A percentile compares a stretch with the other conserved stretches of the same genome.
Evolutionary conservation across 2,329 filamentous ascomycete species (phyloP).

Genomic region (Lojkania enalia): DNA sequence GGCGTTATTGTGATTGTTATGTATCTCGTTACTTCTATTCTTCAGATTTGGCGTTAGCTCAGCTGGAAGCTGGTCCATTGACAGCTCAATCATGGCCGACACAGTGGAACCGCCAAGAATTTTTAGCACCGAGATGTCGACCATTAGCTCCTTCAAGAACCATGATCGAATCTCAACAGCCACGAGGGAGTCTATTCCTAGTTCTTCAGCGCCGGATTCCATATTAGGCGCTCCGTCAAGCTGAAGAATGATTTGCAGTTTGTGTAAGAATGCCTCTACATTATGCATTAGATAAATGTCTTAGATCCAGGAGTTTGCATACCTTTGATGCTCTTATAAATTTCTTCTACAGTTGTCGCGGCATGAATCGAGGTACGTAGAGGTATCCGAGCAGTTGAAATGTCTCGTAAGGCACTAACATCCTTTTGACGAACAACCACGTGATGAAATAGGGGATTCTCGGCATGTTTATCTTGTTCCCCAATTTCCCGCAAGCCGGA

Average conservation of each 20-base stretch:
- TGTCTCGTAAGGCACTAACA: too few relatives aligned
- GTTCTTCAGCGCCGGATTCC: slow-evolving; percentile 18
- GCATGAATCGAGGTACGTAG: too few relatives aligned
- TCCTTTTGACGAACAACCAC: too few relatives aligned
- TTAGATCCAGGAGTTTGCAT: too few relatives aligned
- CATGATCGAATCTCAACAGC: slow-evolving; percentile 49
- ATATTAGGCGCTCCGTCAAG: neutral
- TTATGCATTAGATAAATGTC: too few relatives aligned
- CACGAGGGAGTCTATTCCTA: slow-evolving; percentile 44
- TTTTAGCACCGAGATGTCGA: slow-evolving; percentile 50
- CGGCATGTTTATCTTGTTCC: too few relatives aligned
- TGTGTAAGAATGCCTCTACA: slow-evolving; percentile 2
- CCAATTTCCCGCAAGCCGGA: too few relatives aligned
- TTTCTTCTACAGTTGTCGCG: too few relatives aligned
- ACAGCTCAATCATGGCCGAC: neutral
- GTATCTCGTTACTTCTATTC: neutral
- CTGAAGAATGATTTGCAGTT: slow-evolving; percentile 2
- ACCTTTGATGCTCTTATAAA: too few relatives aligned
- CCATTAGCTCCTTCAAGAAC: slow-evolving; percentile 49
- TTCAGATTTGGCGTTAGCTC: neutral
- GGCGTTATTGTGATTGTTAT: neutral
- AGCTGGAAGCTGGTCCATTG: slow-evolving; percentile 1
- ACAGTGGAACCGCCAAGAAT: slow-evolving; percentile 41
- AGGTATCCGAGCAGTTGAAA: too few relatives aligned
- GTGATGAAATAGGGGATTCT: too few relatives aligned